A percentile compares a stretch with the other conserved stretches of the same genome.
Evolutionary conservation across 352 stramenopile genomes (phyloP).

Genomic region (Phytopythium boreale): DNA sequence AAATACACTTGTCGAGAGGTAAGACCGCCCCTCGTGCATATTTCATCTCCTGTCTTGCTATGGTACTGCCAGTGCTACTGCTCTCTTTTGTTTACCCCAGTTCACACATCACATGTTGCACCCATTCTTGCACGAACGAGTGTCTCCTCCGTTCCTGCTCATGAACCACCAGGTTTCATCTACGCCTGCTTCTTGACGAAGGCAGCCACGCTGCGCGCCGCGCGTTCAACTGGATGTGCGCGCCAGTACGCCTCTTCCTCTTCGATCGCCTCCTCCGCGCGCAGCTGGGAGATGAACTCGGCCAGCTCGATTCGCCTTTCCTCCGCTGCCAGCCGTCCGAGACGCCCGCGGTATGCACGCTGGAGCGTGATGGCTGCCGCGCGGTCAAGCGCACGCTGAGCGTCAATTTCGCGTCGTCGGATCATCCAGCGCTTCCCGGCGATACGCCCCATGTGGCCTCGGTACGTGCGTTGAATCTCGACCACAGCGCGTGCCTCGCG

Average conservation of each 20-base stretch:
- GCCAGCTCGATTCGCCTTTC: constrained; percentile 88
- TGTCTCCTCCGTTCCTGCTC: background rate
- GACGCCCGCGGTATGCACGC: constrained; percentile 81
- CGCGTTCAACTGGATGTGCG: constrained; percentile 47
- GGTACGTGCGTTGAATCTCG: constrained; percentile 74
- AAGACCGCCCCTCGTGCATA: background rate
- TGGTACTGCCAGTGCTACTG: background rate
- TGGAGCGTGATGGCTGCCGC: constrained; percentile 84
- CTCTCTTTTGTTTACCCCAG: background rate
- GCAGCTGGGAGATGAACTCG: constrained; percentile 91
- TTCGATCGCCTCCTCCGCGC: constrained; percentile 86
- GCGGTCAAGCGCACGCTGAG: constrained; percentile 66
- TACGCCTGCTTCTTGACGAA: constrained; percentile 68
- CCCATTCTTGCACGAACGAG: background rate
- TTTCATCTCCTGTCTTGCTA: background rate
- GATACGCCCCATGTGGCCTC: constrained; percentile 76
- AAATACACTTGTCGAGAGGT: constrained; percentile 3
- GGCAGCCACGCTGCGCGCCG: constrained; percentile 43
- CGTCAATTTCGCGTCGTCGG: constrained; percentile 82
- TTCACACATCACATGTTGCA: background rate
- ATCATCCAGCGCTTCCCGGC: constrained; percentile 83
- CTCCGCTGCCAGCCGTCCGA: constrained; percentile 78
- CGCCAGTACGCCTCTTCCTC: constrained; percentile 86
- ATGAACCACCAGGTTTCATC: background rate
- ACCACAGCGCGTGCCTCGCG: constrained; percentile 42